Conservation (phyloP, 129 eudicot genomes). For the Chrysanthemum makinoi region DNA sequence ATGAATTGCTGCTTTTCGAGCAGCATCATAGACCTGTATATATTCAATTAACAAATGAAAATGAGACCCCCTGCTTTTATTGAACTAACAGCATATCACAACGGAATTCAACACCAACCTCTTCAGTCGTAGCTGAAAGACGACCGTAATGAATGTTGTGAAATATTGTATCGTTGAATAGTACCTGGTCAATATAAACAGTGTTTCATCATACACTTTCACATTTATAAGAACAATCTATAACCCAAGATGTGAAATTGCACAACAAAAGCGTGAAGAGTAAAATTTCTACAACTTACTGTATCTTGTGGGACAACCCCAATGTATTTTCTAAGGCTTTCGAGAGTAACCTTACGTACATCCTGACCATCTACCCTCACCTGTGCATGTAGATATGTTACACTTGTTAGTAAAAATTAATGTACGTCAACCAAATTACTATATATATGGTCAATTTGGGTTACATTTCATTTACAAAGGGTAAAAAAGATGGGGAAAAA, state of each 20-base stretch:
- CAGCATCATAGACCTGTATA: conserved; percentile 77
- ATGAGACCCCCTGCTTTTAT: conserved; percentile 12
- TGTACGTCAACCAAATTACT: neutral
- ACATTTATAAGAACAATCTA: conserved; percentile 1
- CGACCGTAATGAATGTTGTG: conserved; percentile 95
- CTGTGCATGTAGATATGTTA: conserved; percentile 38
- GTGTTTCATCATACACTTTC: conserved; percentile 9
- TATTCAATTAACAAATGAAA: conserved; percentile 16
- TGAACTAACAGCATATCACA: neutral
- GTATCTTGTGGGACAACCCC: conserved; percentile 99
- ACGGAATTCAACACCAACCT: conserved; percentile 43
- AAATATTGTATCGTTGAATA: conserved; percentile 90
- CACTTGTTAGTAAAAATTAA: neutral
- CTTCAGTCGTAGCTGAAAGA: conserved; percentile 85
- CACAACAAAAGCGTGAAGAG: neutral
- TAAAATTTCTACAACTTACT: conserved; percentile 38
- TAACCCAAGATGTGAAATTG: neutral
- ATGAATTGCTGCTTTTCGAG: conserved; percentile 87
- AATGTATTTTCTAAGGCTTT: conserved; percentile 74
- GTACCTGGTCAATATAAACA: conserved; percentile 56
- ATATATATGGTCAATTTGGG: conserved; percentile 6
- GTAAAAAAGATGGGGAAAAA: neutral
- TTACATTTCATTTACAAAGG: neutral
- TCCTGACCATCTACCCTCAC: conserved; percentile 91
- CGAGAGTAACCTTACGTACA: conserved; percentile 67